Conservation (phyloP, 2,329 filamentous ascomycete genomes). For the Diaporthe capsici region DNA sequence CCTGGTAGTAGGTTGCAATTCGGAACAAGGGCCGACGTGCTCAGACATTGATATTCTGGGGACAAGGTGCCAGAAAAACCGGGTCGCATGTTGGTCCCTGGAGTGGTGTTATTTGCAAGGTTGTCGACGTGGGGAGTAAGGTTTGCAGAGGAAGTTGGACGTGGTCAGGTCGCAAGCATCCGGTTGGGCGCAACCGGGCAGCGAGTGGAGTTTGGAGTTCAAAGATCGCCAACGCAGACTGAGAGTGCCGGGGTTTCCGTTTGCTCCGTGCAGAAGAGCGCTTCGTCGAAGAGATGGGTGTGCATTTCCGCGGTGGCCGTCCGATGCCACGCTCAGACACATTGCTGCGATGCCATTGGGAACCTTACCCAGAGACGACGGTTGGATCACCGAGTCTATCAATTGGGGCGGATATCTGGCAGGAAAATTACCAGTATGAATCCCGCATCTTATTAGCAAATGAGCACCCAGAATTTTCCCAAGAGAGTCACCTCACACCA, state of each 20-base stretch:
- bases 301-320: constrained; percentile 5
- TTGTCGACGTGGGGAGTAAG: constrained; percentile 36
- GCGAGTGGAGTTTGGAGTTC: constrained; percentile 41
- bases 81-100: constrained; percentile 18
- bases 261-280: constrained; percentile 3
- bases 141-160: constrained; percentile 38
- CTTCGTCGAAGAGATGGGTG: not conserved
- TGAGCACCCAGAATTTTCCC: not conserved
- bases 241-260: constrained; percentile 8
- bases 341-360: not conserved
- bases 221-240: constrained; percentile 24
- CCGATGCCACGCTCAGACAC: constrained; percentile 20
- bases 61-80: constrained; percentile 14
- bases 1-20: constrained; percentile 8
- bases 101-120: constrained; percentile 23
- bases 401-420: not conserved
- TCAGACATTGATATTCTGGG: constrained; percentile 25
- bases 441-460: constrained; percentile 11
- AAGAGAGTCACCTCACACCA: constrained; percentile 7
- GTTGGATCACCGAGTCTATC: constrained; percentile 3
- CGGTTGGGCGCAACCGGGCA: constrained; percentile 39
- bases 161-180: constrained; percentile 37
- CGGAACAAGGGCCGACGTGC: constrained; percentile 9
- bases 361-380: constrained; percentile 16
- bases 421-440: not conserved